Percentiles rank a stretch among this genome's conserved stretches.
phyloP scores from a whole-genome alignment of 2,329 filamentous ascomycete genomes.

The Arthroderma sp. region DNA sequence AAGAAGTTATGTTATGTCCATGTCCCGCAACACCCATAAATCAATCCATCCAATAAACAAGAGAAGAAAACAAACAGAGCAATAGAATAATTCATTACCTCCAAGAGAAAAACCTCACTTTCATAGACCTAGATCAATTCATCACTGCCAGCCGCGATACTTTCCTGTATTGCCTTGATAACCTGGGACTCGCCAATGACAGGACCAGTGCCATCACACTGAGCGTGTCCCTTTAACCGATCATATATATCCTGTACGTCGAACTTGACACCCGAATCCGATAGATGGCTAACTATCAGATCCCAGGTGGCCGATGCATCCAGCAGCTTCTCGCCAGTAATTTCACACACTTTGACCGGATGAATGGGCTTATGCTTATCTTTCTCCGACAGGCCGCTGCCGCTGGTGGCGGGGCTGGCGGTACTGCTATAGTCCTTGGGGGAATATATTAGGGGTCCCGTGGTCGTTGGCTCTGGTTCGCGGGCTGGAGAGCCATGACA shows the following conservation, averaged over 20 bases:
- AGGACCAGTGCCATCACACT: constrained; percentile 77
- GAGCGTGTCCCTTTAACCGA: constrained; percentile 58
- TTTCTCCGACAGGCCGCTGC: constrained; percentile 6
- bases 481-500: constrained; percentile 13
- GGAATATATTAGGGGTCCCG: constrained; percentile 58
- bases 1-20: constrained; percentile 1
- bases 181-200: constrained; percentile 74
- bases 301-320: constrained; percentile 79
- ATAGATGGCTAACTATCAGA: constrained; percentile 65
- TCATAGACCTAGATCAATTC: constrained; percentile 45
- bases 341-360: constrained; percentile 53
- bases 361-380: constrained; percentile 42
- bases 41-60: constrained; percentile 3
- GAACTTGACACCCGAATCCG: constrained; percentile 64
- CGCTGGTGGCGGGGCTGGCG: not conserved
- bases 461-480: constrained; percentile 36
- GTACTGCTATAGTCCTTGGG: constrained; percentile 57
- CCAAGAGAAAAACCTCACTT: not conserved
- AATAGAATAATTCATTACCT: not conserved
- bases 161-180: constrained; percentile 61
- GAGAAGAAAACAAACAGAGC: not conserved
- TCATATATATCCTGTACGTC: constrained; percentile 75
- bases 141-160: constrained; percentile 64
- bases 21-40: constrained; percentile 5
- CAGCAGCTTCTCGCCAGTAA: constrained; percentile 55